These are phyloP conservation scores for Mortierella claussenii DNA, from an alignment of 192 early-diverging fungal genomes.

Conservation along the genomic window DNA sequence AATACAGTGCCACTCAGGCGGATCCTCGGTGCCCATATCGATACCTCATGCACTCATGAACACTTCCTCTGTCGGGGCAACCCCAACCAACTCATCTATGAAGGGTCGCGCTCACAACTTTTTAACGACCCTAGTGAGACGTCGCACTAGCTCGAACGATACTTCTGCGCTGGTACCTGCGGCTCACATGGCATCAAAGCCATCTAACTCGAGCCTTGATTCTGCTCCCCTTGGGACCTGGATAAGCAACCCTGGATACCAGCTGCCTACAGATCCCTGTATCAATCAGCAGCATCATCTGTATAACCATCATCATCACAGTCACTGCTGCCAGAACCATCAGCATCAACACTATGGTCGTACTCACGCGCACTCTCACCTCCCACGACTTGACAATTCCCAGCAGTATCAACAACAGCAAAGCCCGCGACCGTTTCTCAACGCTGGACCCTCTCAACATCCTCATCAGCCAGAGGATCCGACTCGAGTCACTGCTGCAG, in stretches of 20 bases:
- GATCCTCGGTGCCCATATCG: background rate
- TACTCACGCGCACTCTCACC: too few species aligned
- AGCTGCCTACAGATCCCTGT: background rate
- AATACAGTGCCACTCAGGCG: background rate
- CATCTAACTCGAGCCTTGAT: background rate
- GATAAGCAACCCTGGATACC: background rate
- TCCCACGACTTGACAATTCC: too few species aligned
- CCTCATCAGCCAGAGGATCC: background rate
- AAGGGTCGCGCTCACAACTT: slow-evolving; percentile 46
- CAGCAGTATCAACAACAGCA: background rate
- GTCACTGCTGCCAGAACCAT: slow-evolving; percentile 4
- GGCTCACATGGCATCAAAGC: background rate
- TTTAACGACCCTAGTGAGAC: slow-evolving; percentile 31
- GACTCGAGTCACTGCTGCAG: background rate
- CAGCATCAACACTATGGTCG: background rate
- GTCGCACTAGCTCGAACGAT: slow-evolving; percentile 37
- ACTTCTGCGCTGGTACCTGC: slow-evolving; percentile 18
- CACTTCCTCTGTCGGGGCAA: background rate
- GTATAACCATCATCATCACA: background rate
- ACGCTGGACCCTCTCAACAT: background rate
- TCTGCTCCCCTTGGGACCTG: slow-evolving; percentile 13
- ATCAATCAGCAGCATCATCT: slow-evolving; percentile 2
- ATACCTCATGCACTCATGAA: background rate
- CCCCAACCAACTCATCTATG: slow-evolving; percentile 24
- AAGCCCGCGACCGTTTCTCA: background rate